These are phyloP conservation scores for Aspergillus clavatus DNA, from an alignment of 2,329 filamentous ascomycete species.

Conservation along the genomic window DNA sequence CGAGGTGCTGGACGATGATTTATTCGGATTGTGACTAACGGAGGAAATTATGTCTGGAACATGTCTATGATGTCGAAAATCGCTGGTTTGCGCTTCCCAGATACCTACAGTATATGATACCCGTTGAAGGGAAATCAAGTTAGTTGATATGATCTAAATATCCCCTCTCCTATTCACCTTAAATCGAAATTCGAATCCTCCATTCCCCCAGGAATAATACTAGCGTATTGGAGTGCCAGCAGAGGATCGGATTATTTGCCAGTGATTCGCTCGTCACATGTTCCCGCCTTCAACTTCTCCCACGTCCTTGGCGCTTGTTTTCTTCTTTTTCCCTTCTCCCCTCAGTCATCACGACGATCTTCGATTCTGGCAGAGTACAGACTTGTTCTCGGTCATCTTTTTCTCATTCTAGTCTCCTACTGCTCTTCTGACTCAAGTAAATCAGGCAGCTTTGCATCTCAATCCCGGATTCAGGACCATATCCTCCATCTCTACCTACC, in stretches of 20 bases:
- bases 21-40: too few relatives aligned
- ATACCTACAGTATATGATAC: neutral
- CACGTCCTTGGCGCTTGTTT: neutral
- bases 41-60: neutral
- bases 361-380: neutral
- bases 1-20: constrained; percentile 25
- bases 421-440: too few relatives aligned
- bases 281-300: neutral
- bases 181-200: neutral
- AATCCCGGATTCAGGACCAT: neutral
- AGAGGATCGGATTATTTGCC: neutral
- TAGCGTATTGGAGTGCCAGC: neutral
- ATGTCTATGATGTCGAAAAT: neutral
- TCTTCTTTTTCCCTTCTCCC: neutral
- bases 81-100: neutral
- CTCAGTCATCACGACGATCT: neutral
- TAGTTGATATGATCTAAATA: neutral
- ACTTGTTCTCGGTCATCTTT: too few relatives aligned
- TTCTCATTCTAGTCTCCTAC: too few relatives aligned
- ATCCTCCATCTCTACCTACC: neutral
- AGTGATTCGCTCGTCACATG: neutral
- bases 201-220: neutral
- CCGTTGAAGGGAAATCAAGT: neutral
- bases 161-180: neutral
- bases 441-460: neutral